Percentiles rank a stretch among this genome's conserved stretches.
Evolutionary conservation across 805 yeast species (phyloP).

Genomic region (Pichia exigua): DNA sequence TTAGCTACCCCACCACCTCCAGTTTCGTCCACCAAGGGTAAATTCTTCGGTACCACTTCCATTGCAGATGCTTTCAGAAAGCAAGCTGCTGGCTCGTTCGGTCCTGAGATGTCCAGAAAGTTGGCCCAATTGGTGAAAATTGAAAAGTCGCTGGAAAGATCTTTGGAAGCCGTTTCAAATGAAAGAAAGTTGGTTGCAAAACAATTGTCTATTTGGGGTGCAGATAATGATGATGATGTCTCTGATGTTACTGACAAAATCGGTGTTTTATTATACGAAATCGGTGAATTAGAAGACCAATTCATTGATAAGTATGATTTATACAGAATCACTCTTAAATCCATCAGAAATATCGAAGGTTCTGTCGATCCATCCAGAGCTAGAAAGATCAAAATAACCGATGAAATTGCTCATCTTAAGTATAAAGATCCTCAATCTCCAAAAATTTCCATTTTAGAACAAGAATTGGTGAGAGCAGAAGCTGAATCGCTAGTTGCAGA

Average conservation of each 20-base stretch:
- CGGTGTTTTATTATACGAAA: conserved; percentile 91
- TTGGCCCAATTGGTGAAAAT: conserved; percentile 87
- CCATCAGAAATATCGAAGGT: conserved; percentile 93
- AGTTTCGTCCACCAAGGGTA: conserved; percentile 68
- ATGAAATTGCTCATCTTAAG: conserved; percentile 94
- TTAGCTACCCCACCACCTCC: conserved; percentile 95
- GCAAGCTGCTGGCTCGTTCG: conserved; percentile 82
- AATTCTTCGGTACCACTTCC: conserved; percentile 69
- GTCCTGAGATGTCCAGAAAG: conserved; percentile 92
- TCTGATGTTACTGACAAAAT: conserved; percentile 95
- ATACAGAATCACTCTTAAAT: conserved; percentile 91
- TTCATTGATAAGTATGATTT: conserved; percentile 97
- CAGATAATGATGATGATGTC: conserved; percentile 94
- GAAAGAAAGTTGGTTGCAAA: conserved; percentile 96
- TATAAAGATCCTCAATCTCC: conserved; percentile 98
- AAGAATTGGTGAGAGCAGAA: conserved; percentile 97
- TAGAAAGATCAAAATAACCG: conserved; percentile 95
- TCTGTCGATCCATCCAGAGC: conserved; percentile 98
- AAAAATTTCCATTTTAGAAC: conserved; percentile 91
- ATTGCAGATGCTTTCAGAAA: conserved; percentile 67
- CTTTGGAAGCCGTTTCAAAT: conserved; percentile 84
- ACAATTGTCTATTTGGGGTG: conserved; percentile 97
- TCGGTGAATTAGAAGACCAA: conserved; percentile 97
- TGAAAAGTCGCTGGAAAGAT: conserved; percentile 93
- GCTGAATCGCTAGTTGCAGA: conserved; percentile 98